Evolutionary conservation across 495 filamentous ascomycete genomes (phyloP).

Genomic region (Neurospora sp.): DNA sequence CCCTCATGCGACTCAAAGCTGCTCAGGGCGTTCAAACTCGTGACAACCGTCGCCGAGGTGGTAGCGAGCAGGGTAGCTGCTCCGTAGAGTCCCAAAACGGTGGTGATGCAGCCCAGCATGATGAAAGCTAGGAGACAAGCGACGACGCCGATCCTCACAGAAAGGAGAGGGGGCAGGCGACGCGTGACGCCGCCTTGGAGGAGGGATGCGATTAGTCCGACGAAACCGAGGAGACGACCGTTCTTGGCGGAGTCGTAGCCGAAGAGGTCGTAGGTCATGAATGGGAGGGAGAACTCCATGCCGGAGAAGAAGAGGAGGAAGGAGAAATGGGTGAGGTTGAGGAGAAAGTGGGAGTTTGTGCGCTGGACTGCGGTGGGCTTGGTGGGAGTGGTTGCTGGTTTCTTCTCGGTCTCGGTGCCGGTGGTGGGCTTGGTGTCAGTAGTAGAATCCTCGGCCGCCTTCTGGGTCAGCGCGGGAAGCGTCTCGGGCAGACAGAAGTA

Average conservation of each 20-base stretch:
- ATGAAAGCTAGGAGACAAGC: slow-evolving; percentile 72
- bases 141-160: slow-evolving; percentile 67
- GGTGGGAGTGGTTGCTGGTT: not conserved
- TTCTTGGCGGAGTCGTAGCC: slow-evolving; percentile 65
- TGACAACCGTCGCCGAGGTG: slow-evolving; percentile 89
- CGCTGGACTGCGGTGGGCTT: slow-evolving; percentile 25
- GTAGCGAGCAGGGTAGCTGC: slow-evolving; percentile 76
- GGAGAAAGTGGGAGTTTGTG: slow-evolving; percentile 72
- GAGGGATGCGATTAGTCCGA: slow-evolving; percentile 84
- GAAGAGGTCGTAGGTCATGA: slow-evolving; percentile 94
- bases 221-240: slow-evolving; percentile 81
- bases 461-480: slow-evolving; percentile 44
- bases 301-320: slow-evolving; percentile 97
- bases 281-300: slow-evolving; percentile 92
- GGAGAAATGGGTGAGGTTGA: slow-evolving; percentile 77
- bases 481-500: slow-evolving; percentile 86
- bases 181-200: slow-evolving; percentile 82
- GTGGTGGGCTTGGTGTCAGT: too few relatives aligned
- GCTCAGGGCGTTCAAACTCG: slow-evolving; percentile 80
- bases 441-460: not conserved
- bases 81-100: slow-evolving; percentile 58
- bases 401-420: not conserved
- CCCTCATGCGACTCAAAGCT: slow-evolving; percentile 75
- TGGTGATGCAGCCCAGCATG: slow-evolving; percentile 58
- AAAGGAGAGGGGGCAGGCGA: slow-evolving; percentile 64